Conservation (phyloP, 2,329 filamentous ascomycete genomes). For the Ascochyta koolunga region DNA sequence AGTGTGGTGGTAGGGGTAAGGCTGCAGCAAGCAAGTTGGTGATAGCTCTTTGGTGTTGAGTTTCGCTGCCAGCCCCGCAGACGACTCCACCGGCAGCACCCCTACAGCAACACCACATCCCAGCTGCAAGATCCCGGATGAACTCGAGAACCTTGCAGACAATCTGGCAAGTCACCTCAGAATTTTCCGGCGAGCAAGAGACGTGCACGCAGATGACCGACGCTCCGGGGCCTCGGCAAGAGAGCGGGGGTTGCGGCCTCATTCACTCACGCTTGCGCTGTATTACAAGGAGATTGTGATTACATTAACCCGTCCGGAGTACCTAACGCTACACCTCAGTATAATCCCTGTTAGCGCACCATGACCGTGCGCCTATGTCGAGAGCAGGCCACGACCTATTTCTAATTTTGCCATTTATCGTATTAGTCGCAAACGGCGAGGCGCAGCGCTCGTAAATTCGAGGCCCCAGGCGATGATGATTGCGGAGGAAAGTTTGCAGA, state of each 20-base stretch:
- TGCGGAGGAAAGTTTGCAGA: too few relatives aligned
- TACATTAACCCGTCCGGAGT: too few relatives aligned
- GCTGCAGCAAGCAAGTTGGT: neutral
- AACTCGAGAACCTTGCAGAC: neutral
- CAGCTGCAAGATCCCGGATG: neutral
- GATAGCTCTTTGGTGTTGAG: slow-evolving; percentile 12
- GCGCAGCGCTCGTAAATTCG: too few relatives aligned
- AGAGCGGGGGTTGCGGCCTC: slow-evolving; percentile 5
- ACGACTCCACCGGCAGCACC: neutral
- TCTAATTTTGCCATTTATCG: too few relatives aligned
- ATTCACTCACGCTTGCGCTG: neutral
- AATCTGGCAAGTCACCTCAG: neutral
- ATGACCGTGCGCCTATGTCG: too few relatives aligned
- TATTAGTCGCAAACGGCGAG: too few relatives aligned
- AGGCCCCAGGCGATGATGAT: too few relatives aligned
- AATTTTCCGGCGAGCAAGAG: neutral
- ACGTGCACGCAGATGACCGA: neutral
- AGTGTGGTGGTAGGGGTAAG: neutral
- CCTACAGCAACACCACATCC: neutral
- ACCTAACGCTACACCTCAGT: too few relatives aligned
- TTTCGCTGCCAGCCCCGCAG: neutral
- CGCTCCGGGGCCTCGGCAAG: neutral
- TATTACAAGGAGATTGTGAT: neutral
- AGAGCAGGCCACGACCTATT: too few relatives aligned
- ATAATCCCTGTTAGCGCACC: too few relatives aligned